These are phyloP conservation scores for Cicer cuneatum DNA, from an alignment of 306 rosid genomes.

Conservation along the genomic window DNA sequence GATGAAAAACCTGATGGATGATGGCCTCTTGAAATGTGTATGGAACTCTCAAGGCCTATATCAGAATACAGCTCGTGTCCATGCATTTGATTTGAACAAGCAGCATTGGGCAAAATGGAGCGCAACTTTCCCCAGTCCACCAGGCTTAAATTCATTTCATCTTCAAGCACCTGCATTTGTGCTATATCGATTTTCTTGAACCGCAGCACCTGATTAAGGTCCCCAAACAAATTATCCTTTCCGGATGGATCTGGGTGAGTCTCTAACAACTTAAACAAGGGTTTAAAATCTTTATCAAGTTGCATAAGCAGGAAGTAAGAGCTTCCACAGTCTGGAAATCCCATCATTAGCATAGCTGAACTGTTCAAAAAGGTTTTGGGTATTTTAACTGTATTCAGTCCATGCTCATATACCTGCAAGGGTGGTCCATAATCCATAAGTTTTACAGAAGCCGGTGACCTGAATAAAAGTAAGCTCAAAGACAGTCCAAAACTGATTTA, in stretches of 20 bases:
- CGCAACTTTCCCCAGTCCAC: constrained; percentile 74
- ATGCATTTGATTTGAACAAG: constrained; percentile 59
- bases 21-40: constrained; percentile 65
- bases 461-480: constrained; percentile 33
- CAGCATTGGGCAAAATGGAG: constrained; percentile 57
- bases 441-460: constrained; percentile 24
- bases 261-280: constrained; percentile 88
- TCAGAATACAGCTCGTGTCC: constrained; percentile 66
- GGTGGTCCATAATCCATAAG: constrained; percentile 39
- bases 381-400: constrained; percentile 72
- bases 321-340: constrained; percentile 92
- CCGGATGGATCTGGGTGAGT: constrained; percentile 67
- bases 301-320: constrained; percentile 84
- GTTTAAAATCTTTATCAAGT: constrained; percentile 92
- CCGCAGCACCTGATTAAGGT: constrained; percentile 67
- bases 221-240: constrained; percentile 66
- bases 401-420: constrained; percentile 87
- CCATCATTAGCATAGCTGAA: constrained; percentile 82
- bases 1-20: constrained; percentile 86
- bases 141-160: constrained; percentile 84
- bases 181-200: constrained; percentile 75
- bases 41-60: constrained; percentile 59
- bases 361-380: constrained; percentile 75
- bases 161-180: constrained; percentile 89
- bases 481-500: constrained; percentile 37